Evolutionary conservation across 1,284 basidiomycete genomes (phyloP).

Genomic region (Phlebopus sp.): DNA sequence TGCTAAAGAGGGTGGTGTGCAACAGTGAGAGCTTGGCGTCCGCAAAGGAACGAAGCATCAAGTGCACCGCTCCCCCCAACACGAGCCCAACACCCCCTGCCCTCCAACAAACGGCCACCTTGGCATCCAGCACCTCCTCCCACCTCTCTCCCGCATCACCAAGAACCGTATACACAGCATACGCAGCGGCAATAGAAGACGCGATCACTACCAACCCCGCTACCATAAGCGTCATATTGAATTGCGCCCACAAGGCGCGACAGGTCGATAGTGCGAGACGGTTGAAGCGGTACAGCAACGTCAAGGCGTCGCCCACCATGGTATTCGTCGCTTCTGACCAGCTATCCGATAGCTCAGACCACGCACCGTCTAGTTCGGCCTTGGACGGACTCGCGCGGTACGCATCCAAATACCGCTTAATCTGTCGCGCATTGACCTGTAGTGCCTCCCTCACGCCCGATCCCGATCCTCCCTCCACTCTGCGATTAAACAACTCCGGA

Average conservation of each 20-base stretch:
- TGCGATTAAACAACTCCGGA: constrained; percentile 81
- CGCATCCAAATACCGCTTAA: constrained; percentile 72
- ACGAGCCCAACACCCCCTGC: constrained; percentile 42
- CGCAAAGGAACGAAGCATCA: constrained; percentile 35
- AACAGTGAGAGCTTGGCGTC: constrained; percentile 43
- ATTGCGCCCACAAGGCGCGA: constrained; percentile 91
- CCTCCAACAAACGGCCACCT: constrained; percentile 33
- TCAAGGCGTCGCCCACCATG: constrained; percentile 33
- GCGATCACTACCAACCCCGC: constrained; percentile 59
- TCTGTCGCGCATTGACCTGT: constrained; percentile 73
- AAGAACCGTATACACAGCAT: constrained; percentile 48
- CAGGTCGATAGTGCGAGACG: constrained; percentile 69
- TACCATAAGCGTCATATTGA: constrained; percentile 77
- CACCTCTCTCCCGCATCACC: constrained; percentile 6
- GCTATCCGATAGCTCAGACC: constrained; percentile 47
- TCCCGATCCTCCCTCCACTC: constrained; percentile 26
- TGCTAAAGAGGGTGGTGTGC: constrained; percentile 47
- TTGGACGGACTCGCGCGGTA: constrained; percentile 74
- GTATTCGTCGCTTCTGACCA: constrained; percentile 40
- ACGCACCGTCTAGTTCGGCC: constrained; percentile 65
- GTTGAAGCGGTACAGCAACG: constrained; percentile 53
- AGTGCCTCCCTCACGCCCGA: constrained; percentile 52
- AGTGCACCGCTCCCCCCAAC: constrained; percentile 38
- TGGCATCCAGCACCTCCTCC: constrained; percentile 35
- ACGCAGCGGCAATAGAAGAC: constrained; percentile 45